Conservation (phyloP, 805 yeast genomes). For the Clavispora carvajalis region DNA sequence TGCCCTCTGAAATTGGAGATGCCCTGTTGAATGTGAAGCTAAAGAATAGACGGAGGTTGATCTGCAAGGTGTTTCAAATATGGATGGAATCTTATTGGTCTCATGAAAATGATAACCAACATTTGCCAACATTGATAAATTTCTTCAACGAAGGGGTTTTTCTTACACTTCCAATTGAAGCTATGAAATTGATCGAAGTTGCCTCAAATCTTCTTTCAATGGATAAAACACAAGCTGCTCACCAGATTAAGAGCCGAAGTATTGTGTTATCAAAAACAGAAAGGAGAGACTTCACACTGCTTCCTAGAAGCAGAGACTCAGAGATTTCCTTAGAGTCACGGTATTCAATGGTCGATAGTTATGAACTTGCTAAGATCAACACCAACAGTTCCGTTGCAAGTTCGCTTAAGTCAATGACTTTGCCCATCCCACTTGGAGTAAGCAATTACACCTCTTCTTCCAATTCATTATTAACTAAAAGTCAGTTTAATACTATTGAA, state of each 20-base stretch:
- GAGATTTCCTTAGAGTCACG: constrained; percentile 23
- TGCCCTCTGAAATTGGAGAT: constrained; percentile 10
- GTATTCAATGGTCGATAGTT: constrained; percentile 52
- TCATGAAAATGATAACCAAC: constrained; percentile 49
- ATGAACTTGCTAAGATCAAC: constrained; percentile 48
- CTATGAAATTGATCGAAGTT: constrained; percentile 54
- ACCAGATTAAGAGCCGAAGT: constrained; percentile 54
- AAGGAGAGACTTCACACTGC: constrained; percentile 32
- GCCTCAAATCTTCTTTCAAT: constrained; percentile 56
- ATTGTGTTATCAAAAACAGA: constrained; percentile 33
- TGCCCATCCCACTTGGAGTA: constrained; percentile 40
- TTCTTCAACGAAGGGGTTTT: constrained; percentile 76
- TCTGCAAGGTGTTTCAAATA: constrained; percentile 62
- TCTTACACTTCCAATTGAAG: constrained; percentile 57
- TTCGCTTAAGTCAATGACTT: constrained; percentile 35
- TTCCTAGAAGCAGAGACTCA: constrained; percentile 12
- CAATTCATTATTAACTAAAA: constrained; percentile 31
- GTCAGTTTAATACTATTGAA: constrained; percentile 42
- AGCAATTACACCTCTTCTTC: constrained; percentile 39
- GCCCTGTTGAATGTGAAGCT: constrained; percentile 29
- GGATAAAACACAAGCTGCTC: constrained; percentile 13
- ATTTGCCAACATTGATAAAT: constrained; percentile 66
- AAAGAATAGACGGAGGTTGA: constrained; percentile 59
- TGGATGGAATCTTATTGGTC: constrained; percentile 95
- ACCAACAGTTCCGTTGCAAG: constrained; percentile 42